Base-by-base conservation (phyloP, 805 yeast species). In the Clavispora asparagi region DNA sequence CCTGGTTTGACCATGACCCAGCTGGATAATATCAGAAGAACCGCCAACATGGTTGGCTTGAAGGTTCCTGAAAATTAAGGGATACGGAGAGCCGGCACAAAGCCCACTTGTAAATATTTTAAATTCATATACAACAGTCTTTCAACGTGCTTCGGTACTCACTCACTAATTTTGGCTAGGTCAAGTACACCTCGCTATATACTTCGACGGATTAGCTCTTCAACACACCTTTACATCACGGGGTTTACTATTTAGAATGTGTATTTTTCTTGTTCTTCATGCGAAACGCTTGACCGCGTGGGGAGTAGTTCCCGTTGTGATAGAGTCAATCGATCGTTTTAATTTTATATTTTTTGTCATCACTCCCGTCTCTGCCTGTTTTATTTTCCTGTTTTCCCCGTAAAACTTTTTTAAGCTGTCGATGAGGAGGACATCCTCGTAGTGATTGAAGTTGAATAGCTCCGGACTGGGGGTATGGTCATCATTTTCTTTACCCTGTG, bases 31-130 rank as follows among this genome's bases (percentile, higher is more conserved):
- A 83, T 92, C 26, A 74, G 82, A 56, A 79, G 77, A 60, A 85
- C 96, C 1, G 99, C 98, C 7, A 76, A 83, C 46, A 77, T 83
- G 52, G 99, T 92, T n/a, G 99, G 99, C 0, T 74, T 92, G 41
- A 40, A 55, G n/a, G 65, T 71, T 14, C 77, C 77, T 8, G 65
- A 65, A 44, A 47, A 55, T 26, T 50, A 17, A 17, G 12, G 16
- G 25, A 7, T 9, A 8, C 6, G 37, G 25, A 7, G 35, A 29
- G 31, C n/a, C 12, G 32, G 14, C 17, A 3, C 17, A 14, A 2
- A 3, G 32, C 3, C 35, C 17, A 38, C 37, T 13, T 42, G 17
- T 23, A 17, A 12, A 36, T 26, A 38, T 37, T 36, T 12, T n/a
- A 7, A 31, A n/a, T 8, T n/a, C 35, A 14, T 31, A 14, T 29